Conservation (phyloP, 2,329 filamentous ascomycete species). For the Cercospora janseana region DNA sequence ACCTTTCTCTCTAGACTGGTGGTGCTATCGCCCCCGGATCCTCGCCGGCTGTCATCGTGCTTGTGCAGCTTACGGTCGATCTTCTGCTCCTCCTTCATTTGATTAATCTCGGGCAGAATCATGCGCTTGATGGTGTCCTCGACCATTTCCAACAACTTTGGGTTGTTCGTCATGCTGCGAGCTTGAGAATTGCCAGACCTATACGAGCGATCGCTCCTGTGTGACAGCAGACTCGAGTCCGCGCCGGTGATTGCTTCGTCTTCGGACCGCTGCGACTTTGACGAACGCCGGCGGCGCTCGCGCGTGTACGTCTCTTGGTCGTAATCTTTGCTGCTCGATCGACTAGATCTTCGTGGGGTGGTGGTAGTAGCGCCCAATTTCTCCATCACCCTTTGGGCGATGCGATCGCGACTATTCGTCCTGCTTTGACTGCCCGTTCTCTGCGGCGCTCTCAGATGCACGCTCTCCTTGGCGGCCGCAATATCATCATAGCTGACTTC, state of each 20-base stretch:
- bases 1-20: constrained; percentile 52
- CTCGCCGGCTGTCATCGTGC: constrained; percentile 63
- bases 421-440: constrained; percentile 54
- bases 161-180: constrained; percentile 88
- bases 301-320: constrained; percentile 35
- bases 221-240: constrained; percentile 63
- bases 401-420: constrained; percentile 64
- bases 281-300: constrained; percentile 38
- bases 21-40: constrained; percentile 49
- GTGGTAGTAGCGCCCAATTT: constrained; percentile 57
- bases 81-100: constrained; percentile 85
- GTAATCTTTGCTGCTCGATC: constrained; percentile 36
- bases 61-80: constrained; percentile 68
- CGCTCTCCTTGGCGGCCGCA: constrained; percentile 37
- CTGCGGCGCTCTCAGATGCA: constrained; percentile 56
- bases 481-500: constrained; percentile 36
- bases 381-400: constrained; percentile 67
- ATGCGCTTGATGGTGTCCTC: constrained; percentile 88
- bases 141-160: constrained; percentile 83
- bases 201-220: constrained; percentile 59
- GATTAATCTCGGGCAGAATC: constrained; percentile 87
- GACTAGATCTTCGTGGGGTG: constrained; percentile 41
- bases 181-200: constrained; percentile 57
- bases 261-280: constrained; percentile 53
- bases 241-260: constrained; percentile 53